Conservation (phyloP, 805 yeast genomes). For the Nakazawaea holstii region DNA sequence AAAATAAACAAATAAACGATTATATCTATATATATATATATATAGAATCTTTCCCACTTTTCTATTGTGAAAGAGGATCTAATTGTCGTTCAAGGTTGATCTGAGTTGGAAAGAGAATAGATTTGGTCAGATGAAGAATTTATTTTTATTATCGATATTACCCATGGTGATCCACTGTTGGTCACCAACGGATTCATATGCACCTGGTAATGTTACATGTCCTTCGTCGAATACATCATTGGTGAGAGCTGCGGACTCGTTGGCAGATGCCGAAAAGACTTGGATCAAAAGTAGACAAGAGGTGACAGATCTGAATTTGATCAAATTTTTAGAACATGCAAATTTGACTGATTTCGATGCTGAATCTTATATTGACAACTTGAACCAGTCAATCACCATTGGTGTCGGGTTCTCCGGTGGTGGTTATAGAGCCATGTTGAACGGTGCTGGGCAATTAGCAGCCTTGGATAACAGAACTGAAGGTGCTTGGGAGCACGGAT, state of each 20-base stretch:
- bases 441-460: slow-evolving; percentile 78
- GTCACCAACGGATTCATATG: slow-evolving; percentile 56
- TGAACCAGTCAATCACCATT: slow-evolving; percentile 39
- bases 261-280: slow-evolving; percentile 40
- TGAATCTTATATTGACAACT: slow-evolving; percentile 30
- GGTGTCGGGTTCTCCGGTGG: slow-evolving; percentile 77
- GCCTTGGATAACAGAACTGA: slow-evolving; percentile 73
- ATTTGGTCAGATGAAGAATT: too few species aligned
- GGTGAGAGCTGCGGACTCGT: slow-evolving; percentile 41
- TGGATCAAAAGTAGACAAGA: slow-evolving; percentile 50
- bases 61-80: too few species aligned
- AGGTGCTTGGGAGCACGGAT: slow-evolving; percentile 42
- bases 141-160: neutral
- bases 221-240: slow-evolving; percentile 31
- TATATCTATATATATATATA: too few species aligned
- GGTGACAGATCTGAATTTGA: slow-evolving; percentile 39
- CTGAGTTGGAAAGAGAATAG: too few species aligned
- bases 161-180: slow-evolving; percentile 25
- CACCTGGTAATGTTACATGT: slow-evolving; percentile 56
- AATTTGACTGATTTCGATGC: slow-evolving; percentile 44
- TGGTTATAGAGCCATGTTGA: slow-evolving; percentile 84
- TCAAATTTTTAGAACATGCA: slow-evolving; percentile 39
- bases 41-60: too few species aligned
- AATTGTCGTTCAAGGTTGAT: too few species aligned
- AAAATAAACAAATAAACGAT: too few species aligned